Evolutionary conservation across 352 stramenopile genomes (phyloP), one percentile per base, ranked within the genome.

Genomic region (Phytophthora macrochlamydospora): DNA sequence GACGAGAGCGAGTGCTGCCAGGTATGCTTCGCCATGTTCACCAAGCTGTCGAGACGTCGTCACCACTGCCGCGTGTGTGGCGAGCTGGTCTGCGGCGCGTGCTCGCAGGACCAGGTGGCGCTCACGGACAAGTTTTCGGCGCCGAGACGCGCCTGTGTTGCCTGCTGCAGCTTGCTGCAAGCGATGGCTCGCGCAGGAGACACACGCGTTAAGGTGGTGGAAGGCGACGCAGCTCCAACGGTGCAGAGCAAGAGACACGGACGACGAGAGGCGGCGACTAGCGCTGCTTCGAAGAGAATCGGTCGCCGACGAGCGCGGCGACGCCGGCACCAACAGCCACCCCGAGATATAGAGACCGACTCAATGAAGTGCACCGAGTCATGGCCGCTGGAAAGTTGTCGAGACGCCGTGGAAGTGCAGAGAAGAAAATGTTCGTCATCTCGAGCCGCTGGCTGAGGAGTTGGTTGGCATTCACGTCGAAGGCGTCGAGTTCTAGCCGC

Each of bases 21-120:
- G 65, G 69, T 91, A 44, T 93, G 85, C 57, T 87, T 81, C 65
- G 68, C 78, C 46, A 79, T 84, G 62, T 93, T 93, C 67, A 89
- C 82, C 24, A 91, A 84, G 59, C 75, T 92, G 35, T 84, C 83
- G 42, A 79, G 82, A 2, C 85, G 87, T 1, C 86, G 86, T 7
- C 85, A 93, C 67, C 87, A 95, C 56, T 95, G 87, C 61, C 83
- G 87, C 49, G 71, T 93, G 24, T 95, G 87, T 53, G 87, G 87
- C 49, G 79, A 91, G 53, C 63, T 95, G 46, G 78, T 95, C 40
- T 95, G 87, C 49, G 83, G 84, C 46, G 73, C 79, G 13, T 95
- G 87, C 54, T 92, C 85, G 31, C 70, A 71, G 42, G 84, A 90
- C 64, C 79, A 87, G 51, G 80, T 88, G 14, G 56, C 77, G 33